phyloP scores from a whole-genome alignment of 2,329 filamentous ascomycete genomes.

The Colletotrichum agaves region DNA sequence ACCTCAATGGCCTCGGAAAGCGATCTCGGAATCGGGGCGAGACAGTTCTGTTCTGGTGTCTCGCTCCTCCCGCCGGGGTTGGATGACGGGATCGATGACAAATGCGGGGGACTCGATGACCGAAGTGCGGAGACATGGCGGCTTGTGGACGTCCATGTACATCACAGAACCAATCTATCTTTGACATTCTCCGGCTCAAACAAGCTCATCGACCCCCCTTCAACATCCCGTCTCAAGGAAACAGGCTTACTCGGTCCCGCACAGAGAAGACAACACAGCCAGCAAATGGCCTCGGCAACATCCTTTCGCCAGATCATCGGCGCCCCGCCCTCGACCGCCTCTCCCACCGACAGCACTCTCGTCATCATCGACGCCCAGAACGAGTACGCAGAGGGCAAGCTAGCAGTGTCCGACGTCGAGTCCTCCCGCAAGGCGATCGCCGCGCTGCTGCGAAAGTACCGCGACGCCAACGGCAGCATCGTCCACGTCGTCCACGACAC shows the following conservation, averaged over 20 bases:
- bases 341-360: slow-evolving; percentile 67
- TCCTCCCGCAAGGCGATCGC: slow-evolving; percentile 67
- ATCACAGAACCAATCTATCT: background rate
- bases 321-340: slow-evolving; percentile 64
- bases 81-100: slow-evolving; percentile 30
- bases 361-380: slow-evolving; percentile 79
- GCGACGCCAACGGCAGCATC: slow-evolving; percentile 59
- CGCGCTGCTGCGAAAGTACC: slow-evolving; percentile 68
- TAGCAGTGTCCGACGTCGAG: slow-evolving; percentile 65
- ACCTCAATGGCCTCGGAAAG: background rate
- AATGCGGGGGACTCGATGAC: slow-evolving; percentile 29
- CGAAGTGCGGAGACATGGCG: slow-evolving; percentile 15
- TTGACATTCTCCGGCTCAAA: background rate
- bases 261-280: background rate
- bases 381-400: slow-evolving; percentile 70
- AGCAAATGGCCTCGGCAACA: slow-evolving; percentile 38
- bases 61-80: background rate
- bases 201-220: background rate
- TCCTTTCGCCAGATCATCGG: slow-evolving; percentile 64
- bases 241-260: too few species aligned
- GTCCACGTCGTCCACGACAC: slow-evolving; percentile 71
- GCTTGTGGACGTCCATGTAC: background rate
- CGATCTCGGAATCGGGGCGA: slow-evolving; percentile 12
- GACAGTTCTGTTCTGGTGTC: background rate
- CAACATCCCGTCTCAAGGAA: too few species aligned